A percentile compares a stretch with the other conserved stretches of the same genome.
Conservation (phyloP, 75 land plant species). For the Cryptomeria japonica region DNA sequence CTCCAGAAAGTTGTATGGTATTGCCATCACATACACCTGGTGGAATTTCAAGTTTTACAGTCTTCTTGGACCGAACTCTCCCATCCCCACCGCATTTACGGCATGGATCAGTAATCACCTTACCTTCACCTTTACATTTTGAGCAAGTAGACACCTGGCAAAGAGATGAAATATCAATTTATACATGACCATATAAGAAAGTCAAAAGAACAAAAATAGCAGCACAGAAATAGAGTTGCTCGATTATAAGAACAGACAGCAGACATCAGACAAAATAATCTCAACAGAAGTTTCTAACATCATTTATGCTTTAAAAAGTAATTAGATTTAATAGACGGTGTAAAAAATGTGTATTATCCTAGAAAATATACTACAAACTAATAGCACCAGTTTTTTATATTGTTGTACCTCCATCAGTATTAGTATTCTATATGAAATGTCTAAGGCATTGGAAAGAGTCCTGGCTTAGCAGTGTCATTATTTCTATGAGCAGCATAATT, state of each 20-base stretch:
- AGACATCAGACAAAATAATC: neutral
- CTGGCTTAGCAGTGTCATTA: neutral
- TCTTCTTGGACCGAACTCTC: slow-evolving; percentile 28
- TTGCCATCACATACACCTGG: slow-evolving; percentile 66
- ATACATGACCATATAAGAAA: neutral
- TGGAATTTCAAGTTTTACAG: slow-evolving; percentile 56
- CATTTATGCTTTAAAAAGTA: neutral
- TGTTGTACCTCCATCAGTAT: neutral
- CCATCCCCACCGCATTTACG: slow-evolving; percentile 56
- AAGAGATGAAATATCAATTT: neutral
- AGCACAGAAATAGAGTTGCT: neutral
- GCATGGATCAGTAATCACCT: slow-evolving; percentile 55
- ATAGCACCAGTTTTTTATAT: neutral
- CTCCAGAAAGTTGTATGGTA: slow-evolving; percentile 56
- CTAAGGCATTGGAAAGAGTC: neutral
- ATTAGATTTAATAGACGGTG: neutral
- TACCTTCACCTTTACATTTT: slow-evolving; percentile 65
- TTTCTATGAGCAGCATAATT: neutral
- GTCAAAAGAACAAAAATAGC: neutral
- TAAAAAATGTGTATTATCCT: neutral
- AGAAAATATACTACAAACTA: neutral
- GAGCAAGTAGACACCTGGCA: slow-evolving; percentile 67
- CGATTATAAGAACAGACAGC: neutral
- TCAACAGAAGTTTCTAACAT: neutral
- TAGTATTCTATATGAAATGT: neutral